Base-by-base conservation (phyloP, 768 basidiomycete genomes). In the Galerina sulciceps region DNA sequence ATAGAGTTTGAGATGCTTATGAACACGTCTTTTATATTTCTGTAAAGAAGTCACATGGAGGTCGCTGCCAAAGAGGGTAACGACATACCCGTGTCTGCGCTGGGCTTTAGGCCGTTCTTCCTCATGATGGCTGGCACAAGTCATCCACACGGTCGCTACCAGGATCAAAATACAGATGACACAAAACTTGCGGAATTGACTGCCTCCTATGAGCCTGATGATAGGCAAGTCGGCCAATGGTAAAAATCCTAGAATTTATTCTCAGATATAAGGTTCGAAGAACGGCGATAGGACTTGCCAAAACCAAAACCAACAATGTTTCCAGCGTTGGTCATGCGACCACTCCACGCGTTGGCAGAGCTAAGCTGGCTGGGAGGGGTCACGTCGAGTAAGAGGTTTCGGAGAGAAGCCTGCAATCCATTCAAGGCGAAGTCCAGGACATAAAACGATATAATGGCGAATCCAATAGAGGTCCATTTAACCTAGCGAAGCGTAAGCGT, bases 311-410 rank as follows among this genome's bases (percentile, higher is more conserved):
- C 97, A 62, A 98, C 72, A 48, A 99, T 96, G 69, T 97, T 99
- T 18, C 95, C 97, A n/a, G 94, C 87, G 69, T 99, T 94, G 43
- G 87, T 90, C 91, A 98, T 97, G 60, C 94, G 82, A 45, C 96
- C 91, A 61, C 98, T 95, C 95, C 96, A 99, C 35, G 97, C 97
- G 75, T 99, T 99, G 4, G 90, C 94, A n/a, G 87, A 83, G 55
- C 89, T 94, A 11, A 98, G 84, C 71, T 98, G 96, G 60, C 88
- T 85, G 13, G 92, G 85, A 6, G 97, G 96, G 0, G 93, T 86
- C 50, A 96, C 77, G 70, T 99, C 97, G 58, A 99, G 81, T 11
- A 98, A 81, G n/a, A 99, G 85, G 73, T 97, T 97, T 49, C 95
- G 81, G 35, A 98, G 78, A 10, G 94, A 96, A 2, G 93, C 93